Evolutionary conservation across 2,329 filamentous ascomycete genomes (phyloP), one percentile per base, ranked within the genome.

Genomic region (Ampelomyces quisqualis): DNA sequence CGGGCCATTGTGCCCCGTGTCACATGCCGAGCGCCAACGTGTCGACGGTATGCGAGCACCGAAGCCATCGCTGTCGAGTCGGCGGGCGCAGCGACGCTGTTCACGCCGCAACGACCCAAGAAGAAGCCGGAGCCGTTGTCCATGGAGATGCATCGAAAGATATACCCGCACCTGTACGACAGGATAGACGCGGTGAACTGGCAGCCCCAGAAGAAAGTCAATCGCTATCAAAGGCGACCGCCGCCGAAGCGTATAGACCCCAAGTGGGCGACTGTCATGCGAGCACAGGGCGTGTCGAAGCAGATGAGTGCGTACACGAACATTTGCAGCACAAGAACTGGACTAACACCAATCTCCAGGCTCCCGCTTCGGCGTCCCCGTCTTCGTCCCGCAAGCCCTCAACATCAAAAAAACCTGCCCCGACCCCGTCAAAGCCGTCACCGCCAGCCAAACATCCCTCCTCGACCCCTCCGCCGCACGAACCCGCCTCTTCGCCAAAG

Each of bases 401-500:
- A 79, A 81, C 7, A 70, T 79, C 35, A 73, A 74, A 42, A 70
- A 75, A 42, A 69, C 72, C 41, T 79, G 78, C 70, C 80, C 81
- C 42, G 77, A 90, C 60, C 85, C 90, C 15, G 72, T 97, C 60
- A 75, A 76, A 24, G 69, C 78, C 43, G 76, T 95, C 57, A 83
- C 84, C 55, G 67, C 77, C 36, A 72, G 80, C 40, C 88, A 95
- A 72, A 78, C 95, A 61, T 65, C 77, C 27, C 69, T 78, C 28
- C 86, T 96, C 60, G 93, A 98, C 71, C 89, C 90, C 4, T 89
- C 84, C 1, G 90, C 90, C 34, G 84, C 86, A 37, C 86, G 91
- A 47, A 85, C 84, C 29, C 80, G 82, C 21, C 82, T 98, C 42
- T 96, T 98, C 75, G 81, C 83, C 53, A 81, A 80, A 55, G 71